Conservation (phyloP, 352 stramenopile species). For the Saprolegnia parasitica region DNA sequence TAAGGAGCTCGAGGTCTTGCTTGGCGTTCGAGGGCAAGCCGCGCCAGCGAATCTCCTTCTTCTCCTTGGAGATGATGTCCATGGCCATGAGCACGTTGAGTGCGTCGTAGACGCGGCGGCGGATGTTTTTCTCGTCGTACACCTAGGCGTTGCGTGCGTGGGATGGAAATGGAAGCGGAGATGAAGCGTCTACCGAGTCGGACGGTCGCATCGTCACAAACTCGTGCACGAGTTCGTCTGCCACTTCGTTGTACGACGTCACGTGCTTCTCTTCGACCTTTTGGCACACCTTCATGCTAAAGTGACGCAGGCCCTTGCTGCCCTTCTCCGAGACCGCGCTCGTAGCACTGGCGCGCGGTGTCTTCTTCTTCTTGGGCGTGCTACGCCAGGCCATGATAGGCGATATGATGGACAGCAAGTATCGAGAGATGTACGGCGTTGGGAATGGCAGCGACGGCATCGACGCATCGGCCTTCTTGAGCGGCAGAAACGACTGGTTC, state of each 20-base stretch:
- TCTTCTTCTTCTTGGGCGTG: conserved; percentile 65
- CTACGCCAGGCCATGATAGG: neutral
- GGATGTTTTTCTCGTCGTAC: conserved; percentile 96
- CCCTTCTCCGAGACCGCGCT: conserved; percentile 56
- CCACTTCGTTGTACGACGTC: conserved; percentile 94
- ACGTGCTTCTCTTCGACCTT: conserved; percentile 96
- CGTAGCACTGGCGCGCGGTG: neutral
- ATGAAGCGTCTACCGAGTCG: conserved; percentile 41
- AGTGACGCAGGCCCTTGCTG: conserved; percentile 91
- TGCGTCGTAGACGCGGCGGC: conserved; percentile 94
- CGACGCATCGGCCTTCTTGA: conserved; percentile 8
- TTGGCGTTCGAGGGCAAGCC: conserved; percentile 73
- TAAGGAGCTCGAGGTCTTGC: conserved; percentile 83
- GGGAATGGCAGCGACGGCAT: conserved; percentile 7
- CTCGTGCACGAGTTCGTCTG: conserved; percentile 89
- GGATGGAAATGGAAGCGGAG: neutral
- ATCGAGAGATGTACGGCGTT: conserved; percentile 1
- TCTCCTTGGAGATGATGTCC: conserved; percentile 97
- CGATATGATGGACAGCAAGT: neutral
- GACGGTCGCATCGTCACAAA: conserved; percentile 82
- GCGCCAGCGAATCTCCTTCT: conserved; percentile 89
- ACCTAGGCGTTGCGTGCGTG: conserved; percentile 34
- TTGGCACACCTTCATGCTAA: conserved; percentile 95
- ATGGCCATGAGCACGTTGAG: conserved; percentile 98
- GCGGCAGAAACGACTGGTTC: conserved; percentile 2